Base-by-base conservation (phyloP, 1,284 basidiomycete species). In the Naganishia albida region DNA sequence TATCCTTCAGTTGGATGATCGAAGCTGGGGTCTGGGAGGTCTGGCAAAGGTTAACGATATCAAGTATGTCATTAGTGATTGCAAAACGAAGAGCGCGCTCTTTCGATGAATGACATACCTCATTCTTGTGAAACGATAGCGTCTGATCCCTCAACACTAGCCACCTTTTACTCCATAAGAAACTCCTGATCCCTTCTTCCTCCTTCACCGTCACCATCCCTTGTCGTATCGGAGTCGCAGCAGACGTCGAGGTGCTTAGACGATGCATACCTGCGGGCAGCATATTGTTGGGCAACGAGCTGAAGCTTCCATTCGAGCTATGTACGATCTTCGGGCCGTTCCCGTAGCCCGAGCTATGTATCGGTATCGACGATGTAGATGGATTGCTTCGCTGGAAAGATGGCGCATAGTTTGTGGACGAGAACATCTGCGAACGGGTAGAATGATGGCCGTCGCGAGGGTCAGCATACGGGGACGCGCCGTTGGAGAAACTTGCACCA, bases 161-260 rank as follows among this genome's bases (percentile, higher is more conserved):
- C 89, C 90, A 98, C 74, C 91, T 89, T 74, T 90, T 87, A 77
- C 88, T 87, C 89, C 95, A 98, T 64, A 97, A 85, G 85, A 91
- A 94, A 69, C 89, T 91, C 16, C 91, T 86, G 70, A 96, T 85
- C 0, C 90, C 88, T 52, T 63, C 60, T 65, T 94, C 91, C 77
- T 94, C 93, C 82, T 95, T 95, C 70, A 94, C 82, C 73, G 83
- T 88, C 44, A 90, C 90, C 62, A 64, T 63, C 16, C 66, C 63
- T 30, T 67, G 62, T 26, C 62, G 52, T 10, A 67, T 63, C 15
- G 66, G 66, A 13, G 62, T 63, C 38, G 40, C 44, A 20, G 52
- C 40, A 15, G 57, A 49, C 26, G 57, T 60, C 23, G 57, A 26
- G 12, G 28, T 49, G 39, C 57, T 60, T 15, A 50, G 46, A 23